These are phyloP conservation scores for Pisolithus sp. DNA, from an alignment of 768 basidiomycete species.

Conservation along the genomic window DNA sequence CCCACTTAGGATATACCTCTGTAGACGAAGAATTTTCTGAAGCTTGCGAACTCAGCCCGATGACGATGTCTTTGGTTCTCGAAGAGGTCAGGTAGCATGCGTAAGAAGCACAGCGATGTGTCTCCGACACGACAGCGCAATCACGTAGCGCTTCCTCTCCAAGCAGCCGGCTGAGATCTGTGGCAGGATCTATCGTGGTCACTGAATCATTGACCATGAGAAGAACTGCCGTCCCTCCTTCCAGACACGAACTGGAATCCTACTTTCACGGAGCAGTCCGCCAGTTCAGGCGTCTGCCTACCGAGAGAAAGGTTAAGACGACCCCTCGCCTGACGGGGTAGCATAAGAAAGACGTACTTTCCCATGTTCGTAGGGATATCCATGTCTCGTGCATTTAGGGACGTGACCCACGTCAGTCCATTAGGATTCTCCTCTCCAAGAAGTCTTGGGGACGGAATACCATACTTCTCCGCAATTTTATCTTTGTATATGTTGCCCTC, in stretches of 20 bases:
- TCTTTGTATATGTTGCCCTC: constrained; percentile 29
- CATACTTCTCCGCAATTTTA: constrained; percentile 17
- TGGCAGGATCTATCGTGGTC: constrained; percentile 21
- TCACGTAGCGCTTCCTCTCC: constrained; percentile 17
- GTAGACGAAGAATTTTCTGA: constrained; percentile 12
- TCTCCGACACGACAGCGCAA: constrained; percentile 28
- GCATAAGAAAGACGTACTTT: constrained; percentile 7
- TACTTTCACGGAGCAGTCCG: constrained; percentile 21
- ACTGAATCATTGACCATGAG: constrained; percentile 26
- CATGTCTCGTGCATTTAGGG: constrained; percentile 18
- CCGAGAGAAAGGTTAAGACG: not conserved
- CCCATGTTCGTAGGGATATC: constrained; percentile 9
- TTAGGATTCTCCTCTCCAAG: constrained; percentile 11
- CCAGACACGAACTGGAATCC: constrained; percentile 24
- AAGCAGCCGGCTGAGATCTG: constrained; percentile 22
- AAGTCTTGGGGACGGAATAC: constrained; percentile 19
- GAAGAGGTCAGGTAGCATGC: constrained; percentile 22
- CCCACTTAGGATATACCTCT: constrained; percentile 16
- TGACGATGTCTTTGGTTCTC: constrained; percentile 13
- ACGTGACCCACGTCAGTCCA: constrained; percentile 25
- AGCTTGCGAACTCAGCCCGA: constrained; percentile 21
- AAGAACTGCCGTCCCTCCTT: constrained; percentile 21
- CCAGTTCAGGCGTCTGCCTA: constrained; percentile 20
- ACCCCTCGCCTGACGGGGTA: too few species aligned
- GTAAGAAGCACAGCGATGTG: constrained; percentile 29